Base-by-base conservation (phyloP, 2,329 filamentous ascomycete species). In the Botryotinia narcissicola region DNA sequence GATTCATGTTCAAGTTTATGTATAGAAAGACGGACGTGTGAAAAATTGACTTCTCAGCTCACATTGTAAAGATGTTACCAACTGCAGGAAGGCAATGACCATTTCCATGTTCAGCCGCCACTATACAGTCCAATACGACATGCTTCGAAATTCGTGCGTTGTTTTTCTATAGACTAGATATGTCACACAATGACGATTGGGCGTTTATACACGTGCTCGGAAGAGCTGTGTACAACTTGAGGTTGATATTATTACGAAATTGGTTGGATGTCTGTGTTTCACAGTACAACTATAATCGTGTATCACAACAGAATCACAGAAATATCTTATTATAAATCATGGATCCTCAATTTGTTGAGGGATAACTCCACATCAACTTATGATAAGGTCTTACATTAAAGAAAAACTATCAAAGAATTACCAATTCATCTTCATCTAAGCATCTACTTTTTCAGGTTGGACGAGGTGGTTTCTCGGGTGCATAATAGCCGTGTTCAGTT, bases 401-500 rank as follows among this genome's bases (percentile, higher is more conserved):
- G 16, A 48, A 25, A 40, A 54, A 12, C 35, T 67, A 67, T 51
- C 32, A 40, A 29, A 29, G 12, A 40, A n/a, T 22, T 29, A 66
- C 40, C 29, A 35, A 60, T 64, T 37, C 42, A 29, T 48, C 64
- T 48, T 70, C 25, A 61, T 32, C 18, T 22, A 29, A 40, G 40
- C 9, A 20, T 20, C 22, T 51, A 32, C 14, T 60, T 69, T 18
- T 37, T 69, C 51, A 69, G 18, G 29, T 73, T 44, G 57, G 66
- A 29, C 44, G 66, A 5, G 66, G 66, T 46, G 71, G 71, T 35
- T 73, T 70, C 37, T 62, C 64, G 16, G 73, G 73, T 46, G 66
- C 71, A 61, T 73, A 74, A 40, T 73, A 73, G 20, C 71, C 66
- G 12, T 67, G 66, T 54, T 46, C n/a, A 7, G 73, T 44, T 32